These are phyloP conservation scores for Cercospora citrullina DNA, from an alignment of 2,329 filamentous ascomycete species.

Conservation along the genomic window DNA sequence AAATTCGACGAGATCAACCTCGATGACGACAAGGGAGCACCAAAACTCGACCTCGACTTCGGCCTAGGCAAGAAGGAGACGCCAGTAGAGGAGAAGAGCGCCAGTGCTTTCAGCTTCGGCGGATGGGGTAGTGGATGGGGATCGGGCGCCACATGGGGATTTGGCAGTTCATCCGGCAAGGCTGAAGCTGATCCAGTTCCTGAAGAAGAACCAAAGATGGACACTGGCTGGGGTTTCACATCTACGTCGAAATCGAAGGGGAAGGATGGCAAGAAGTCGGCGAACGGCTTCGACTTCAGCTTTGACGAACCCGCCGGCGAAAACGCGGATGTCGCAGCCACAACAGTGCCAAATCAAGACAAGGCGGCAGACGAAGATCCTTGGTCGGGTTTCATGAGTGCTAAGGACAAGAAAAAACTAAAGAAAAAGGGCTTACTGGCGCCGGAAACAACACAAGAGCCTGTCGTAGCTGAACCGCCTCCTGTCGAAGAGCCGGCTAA, in stretches of 20 bases:
- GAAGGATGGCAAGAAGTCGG: conserved; percentile 39
- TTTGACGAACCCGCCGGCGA: conserved; percentile 28
- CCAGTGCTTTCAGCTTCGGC: conserved; percentile 37
- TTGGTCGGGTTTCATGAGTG: conserved; percentile 32
- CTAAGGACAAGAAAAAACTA: conserved; percentile 39
- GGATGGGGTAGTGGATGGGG: conserved; percentile 41
- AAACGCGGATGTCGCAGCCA: conserved; percentile 25
- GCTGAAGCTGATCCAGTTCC: conserved; percentile 26
- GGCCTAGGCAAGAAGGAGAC: conserved; percentile 34
- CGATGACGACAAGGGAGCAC: conserved; percentile 46
- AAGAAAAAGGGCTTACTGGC: conserved; percentile 30
- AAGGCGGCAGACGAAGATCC: conserved; percentile 30
- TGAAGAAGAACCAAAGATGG: conserved; percentile 24
- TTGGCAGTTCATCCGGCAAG: conserved; percentile 28
- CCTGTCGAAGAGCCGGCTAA: conserved; percentile 32
- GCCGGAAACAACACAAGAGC: conserved; percentile 28
- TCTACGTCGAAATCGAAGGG: conserved; percentile 34
- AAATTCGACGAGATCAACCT: conserved; percentile 51
- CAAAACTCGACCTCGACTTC: conserved; percentile 52
- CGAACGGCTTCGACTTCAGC: conserved; percentile 37
- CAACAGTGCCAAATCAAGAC: conserved; percentile 25
- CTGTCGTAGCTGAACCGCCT: conserved; percentile 30
- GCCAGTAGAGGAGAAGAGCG: conserved; percentile 32
- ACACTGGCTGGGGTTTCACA: conserved; percentile 33
- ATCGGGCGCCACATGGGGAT: conserved; percentile 39